Evolutionary conservation across 192 early-diverging fungal species (phyloP).

Genomic region (Cladochytrium replicatum): DNA sequence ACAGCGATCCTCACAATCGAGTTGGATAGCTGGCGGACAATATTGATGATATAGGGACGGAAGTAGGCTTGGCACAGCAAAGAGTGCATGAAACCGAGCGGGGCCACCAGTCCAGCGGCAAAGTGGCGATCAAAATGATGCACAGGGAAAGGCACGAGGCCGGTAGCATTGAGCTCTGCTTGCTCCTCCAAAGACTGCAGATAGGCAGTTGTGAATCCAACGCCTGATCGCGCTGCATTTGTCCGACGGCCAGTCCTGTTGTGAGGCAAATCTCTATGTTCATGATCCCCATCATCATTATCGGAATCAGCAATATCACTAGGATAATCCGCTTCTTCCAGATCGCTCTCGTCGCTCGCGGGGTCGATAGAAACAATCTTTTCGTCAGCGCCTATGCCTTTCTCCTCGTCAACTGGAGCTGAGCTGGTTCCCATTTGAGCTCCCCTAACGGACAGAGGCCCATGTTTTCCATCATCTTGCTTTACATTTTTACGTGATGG

Average conservation of each 20-base stretch:
- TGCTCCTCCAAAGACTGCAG: conserved; percentile 31
- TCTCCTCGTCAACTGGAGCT: no score
- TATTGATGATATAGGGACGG: conserved; percentile 36
- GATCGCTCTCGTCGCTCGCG: background rate
- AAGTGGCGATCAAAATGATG: conserved; percentile 44
- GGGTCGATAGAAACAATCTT: no score
- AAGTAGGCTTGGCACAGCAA: conserved; percentile 42
- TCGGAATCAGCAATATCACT: no score
- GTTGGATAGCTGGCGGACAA: no score
- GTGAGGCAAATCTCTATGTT: no score
- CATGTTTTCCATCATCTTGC: no score
- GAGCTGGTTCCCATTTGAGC: no score
- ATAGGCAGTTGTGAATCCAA: conserved; percentile 31
- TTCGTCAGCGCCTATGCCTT: no score
- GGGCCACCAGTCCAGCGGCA: conserved; percentile 35
- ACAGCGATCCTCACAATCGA: no score
- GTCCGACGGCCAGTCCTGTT: background rate
- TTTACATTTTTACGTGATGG: no score
- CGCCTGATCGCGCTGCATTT: background rate
- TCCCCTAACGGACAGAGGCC: no score
- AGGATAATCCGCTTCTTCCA: background rate
- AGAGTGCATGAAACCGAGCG: conserved; percentile 34
- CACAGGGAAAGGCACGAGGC: conserved; percentile 28
- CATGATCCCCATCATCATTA: no score
- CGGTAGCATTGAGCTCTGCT: conserved; percentile 34